Evolutionary conservation across 2,329 filamentous ascomycete genomes (phyloP).

Genomic region (Aspergillus tanneri): DNA sequence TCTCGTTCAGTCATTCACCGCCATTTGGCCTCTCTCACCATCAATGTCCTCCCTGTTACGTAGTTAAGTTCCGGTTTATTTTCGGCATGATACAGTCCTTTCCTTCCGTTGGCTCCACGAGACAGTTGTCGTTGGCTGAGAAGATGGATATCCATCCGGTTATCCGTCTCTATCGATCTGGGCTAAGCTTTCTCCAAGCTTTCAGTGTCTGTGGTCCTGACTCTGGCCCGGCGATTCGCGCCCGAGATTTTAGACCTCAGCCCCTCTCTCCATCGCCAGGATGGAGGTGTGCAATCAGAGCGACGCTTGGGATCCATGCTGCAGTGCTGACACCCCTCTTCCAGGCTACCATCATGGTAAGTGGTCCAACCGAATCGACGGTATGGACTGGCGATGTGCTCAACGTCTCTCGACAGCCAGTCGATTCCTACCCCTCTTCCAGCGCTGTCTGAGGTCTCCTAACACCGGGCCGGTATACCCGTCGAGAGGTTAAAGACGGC

Average conservation of each 20-base stretch:
- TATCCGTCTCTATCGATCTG: constrained; percentile 5
- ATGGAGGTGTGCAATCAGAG: background rate
- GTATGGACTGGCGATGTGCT: background rate
- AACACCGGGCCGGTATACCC: background rate
- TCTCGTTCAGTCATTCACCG: background rate
- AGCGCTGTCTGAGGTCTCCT: background rate
- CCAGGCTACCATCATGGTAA: constrained; percentile 1
- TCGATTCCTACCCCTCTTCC: background rate
- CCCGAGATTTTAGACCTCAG: constrained; percentile 3
- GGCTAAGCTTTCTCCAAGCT: constrained; percentile 26
- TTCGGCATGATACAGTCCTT: too few species aligned
- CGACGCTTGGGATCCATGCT: background rate
- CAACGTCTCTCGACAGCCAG: background rate
- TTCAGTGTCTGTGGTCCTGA: constrained; percentile 10
- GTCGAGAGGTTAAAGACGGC: background rate
- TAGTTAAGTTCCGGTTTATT: too few species aligned
- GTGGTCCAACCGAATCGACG: background rate
- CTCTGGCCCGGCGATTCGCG: constrained; percentile 12
- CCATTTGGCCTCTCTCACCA: background rate
- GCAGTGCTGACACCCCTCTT: background rate
- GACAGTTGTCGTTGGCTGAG: constrained; percentile 7
- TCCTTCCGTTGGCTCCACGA: constrained; percentile 5
- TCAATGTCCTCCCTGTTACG: background rate
- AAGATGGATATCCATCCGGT: constrained; percentile 3
- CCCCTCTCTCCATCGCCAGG: background rate